Percentiles rank a stretch among this genome's conserved stretches.
phyloP scores from a whole-genome alignment of 2,329 filamentous ascomycete genomes.

The Myrmaecium sp. region DNA sequence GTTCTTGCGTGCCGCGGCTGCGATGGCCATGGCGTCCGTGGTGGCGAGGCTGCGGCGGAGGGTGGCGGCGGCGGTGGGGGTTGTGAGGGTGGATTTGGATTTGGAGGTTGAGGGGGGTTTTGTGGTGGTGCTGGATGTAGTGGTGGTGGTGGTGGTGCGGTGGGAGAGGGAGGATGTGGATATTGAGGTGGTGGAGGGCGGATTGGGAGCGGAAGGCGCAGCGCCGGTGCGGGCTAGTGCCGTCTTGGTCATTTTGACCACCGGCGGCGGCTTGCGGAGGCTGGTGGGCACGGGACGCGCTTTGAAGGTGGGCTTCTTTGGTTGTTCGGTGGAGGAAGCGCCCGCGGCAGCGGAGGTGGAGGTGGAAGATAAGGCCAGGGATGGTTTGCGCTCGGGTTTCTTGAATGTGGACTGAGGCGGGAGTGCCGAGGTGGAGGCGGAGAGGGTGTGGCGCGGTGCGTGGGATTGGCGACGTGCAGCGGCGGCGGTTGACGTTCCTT shows the following conservation, averaged over 20 bases:
- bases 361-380: too few species aligned
- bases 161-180: conserved; percentile 3
- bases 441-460: background rate
- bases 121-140: background rate
- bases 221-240: conserved; percentile 7
- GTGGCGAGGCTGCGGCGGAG: conserved; percentile 1
- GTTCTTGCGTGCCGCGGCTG: conserved; percentile 13
- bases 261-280: conserved; percentile 13
- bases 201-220: background rate
- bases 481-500: too few species aligned
- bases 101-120: background rate
- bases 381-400: too few species aligned
- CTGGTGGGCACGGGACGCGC: conserved; percentile 25
- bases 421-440: background rate
- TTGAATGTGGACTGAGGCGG: conserved; percentile 1
- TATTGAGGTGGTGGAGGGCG: conserved; percentile 1
- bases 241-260: conserved; percentile 26
- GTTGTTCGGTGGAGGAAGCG: conserved; percentile 10
- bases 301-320: conserved; percentile 27
- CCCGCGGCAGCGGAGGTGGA: too few species aligned
- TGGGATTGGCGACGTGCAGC: background rate
- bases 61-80: conserved; percentile 3
- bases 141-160: conserved; percentile 4
- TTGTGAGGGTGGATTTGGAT: conserved; percentile 2
- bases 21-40: conserved; percentile 12